These are phyloP conservation scores for Platanthera zijinensis DNA, from an alignment of 106 monocot genomes.

Conservation along the genomic window DNA sequence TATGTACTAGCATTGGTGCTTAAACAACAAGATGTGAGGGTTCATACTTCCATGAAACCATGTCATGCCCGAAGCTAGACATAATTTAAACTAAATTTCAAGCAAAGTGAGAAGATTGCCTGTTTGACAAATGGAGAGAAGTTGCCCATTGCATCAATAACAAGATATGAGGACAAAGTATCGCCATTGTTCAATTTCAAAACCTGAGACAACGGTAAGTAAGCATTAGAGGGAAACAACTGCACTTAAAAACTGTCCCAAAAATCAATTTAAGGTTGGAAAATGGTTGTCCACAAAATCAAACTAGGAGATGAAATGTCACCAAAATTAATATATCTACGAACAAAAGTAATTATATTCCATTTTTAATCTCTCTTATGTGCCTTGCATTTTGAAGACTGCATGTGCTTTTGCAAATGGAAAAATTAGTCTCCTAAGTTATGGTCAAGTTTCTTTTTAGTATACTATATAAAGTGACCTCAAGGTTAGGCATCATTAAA, in stretches of 20 bases:
- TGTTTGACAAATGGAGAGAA: slow-evolving; percentile 90
- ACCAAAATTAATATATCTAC: no score
- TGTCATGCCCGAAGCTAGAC: background rate
- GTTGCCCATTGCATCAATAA: slow-evolving; percentile 95
- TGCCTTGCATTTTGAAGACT: background rate
- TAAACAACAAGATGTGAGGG: background rate
- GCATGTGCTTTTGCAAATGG: background rate
- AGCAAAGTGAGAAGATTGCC: slow-evolving; percentile 26
- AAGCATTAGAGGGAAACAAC: background rate
- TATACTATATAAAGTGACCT: background rate
- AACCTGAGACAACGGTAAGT: slow-evolving; percentile 29
- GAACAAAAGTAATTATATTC: background rate
- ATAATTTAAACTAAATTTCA: background rate
- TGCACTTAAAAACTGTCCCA: background rate
- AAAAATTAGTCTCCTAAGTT: background rate
- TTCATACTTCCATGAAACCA: no score
- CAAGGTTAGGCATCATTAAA: background rate
- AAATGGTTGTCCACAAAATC: background rate
- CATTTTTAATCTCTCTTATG: background rate
- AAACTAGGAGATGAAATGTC: background rate
- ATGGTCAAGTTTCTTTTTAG: background rate
- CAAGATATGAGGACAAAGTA: slow-evolving; percentile 50
- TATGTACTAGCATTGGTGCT: no score
- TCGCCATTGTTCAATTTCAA: slow-evolving; percentile 58
- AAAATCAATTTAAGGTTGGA: background rate